These are phyloP conservation scores for Nematocida sp. DNA, from an alignment of 371 early-diverging fungal genomes.

Conservation along the genomic window DNA sequence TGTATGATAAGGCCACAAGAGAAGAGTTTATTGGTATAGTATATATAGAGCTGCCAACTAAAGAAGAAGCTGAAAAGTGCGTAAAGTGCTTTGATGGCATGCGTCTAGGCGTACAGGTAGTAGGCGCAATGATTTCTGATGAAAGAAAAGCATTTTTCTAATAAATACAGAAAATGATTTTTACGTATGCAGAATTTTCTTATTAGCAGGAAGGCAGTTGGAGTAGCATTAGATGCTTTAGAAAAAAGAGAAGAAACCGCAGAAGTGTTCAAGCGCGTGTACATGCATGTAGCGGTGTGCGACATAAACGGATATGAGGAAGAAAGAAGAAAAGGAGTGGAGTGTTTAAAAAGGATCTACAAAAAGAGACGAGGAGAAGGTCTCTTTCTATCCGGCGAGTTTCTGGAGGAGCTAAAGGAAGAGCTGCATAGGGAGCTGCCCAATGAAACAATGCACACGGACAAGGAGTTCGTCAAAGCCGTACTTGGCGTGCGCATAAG, in stretches of 20 bases:
- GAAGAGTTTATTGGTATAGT: constrained; percentile 21
- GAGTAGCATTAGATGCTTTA: not conserved
- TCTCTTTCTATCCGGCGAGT: constrained; percentile 45
- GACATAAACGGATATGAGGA: not conserved
- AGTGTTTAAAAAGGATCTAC: constrained; percentile 4
- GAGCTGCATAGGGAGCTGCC: not conserved
- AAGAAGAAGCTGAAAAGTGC: constrained; percentile 40
- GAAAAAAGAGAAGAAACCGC: not conserved
- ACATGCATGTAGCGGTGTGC: not conserved
- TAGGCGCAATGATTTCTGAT: constrained; percentile 32
- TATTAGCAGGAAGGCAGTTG: not conserved
- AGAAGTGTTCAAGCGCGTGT: not conserved
- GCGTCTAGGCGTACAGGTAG: constrained; percentile 42
- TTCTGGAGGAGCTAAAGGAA: constrained; percentile 2
- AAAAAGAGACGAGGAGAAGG: constrained; percentile 6
- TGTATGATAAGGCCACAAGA: constrained; percentile 9
- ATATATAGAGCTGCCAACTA: constrained; percentile 46
- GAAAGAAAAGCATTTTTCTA: not conserved
- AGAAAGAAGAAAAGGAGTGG: not conserved
- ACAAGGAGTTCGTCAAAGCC: constrained; percentile 19
- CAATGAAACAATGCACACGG: not conserved
- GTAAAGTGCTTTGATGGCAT: constrained; percentile 18
- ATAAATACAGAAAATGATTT: not conserved
- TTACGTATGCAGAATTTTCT: constrained; percentile 4
- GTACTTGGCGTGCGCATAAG: constrained; percentile 2